Conservation (phyloP, 2,329 filamentous ascomycete genomes). For the Pseudogymnoascus sp. region DNA sequence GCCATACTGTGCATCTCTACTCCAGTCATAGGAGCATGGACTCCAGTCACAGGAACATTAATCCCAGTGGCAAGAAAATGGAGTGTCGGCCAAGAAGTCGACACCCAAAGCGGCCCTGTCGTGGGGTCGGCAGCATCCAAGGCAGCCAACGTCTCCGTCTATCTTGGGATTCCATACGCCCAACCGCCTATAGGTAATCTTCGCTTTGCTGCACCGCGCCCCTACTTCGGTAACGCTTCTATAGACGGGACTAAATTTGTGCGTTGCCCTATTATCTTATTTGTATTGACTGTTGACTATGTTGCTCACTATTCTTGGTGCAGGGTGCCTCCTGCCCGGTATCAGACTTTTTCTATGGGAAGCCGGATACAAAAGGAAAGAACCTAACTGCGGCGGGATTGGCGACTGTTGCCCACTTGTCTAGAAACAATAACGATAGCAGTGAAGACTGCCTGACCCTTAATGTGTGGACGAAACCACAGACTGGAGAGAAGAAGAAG, state of each 20-base stretch:
- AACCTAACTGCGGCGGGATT: constrained; percentile 21
- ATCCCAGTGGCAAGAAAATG: too few relatives aligned
- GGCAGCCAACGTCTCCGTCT: constrained; percentile 20
- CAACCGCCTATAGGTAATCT: constrained; percentile 41
- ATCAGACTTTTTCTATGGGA: neutral
- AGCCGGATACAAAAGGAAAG: neutral
- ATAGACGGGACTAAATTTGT: neutral
- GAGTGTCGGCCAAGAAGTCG: constrained; percentile 21
- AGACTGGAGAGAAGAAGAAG: constrained; percentile 23
- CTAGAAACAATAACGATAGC: neutral
- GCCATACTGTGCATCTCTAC: neutral
- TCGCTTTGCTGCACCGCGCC: constrained; percentile 25
- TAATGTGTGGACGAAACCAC: constrained; percentile 20
- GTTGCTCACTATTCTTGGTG: neutral
- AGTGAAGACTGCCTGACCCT: constrained; percentile 24
- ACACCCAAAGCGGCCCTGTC: constrained; percentile 24
- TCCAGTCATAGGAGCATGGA: neutral
- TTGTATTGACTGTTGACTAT: too few relatives aligned
- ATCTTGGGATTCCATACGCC: constrained; percentile 43
- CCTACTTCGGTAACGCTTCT: constrained; percentile 10
- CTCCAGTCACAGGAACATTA: too few relatives aligned
- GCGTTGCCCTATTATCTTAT: constrained; percentile 1
- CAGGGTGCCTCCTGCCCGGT: neutral
- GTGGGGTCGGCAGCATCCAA: constrained; percentile 21
- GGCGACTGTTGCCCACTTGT: constrained; percentile 10